A percentile compares a stretch with the other conserved stretches of the same genome.
phyloP scores from a whole-genome alignment of 192 early-diverging fungal genomes.

The Backusella tarrabulga region DNA sequence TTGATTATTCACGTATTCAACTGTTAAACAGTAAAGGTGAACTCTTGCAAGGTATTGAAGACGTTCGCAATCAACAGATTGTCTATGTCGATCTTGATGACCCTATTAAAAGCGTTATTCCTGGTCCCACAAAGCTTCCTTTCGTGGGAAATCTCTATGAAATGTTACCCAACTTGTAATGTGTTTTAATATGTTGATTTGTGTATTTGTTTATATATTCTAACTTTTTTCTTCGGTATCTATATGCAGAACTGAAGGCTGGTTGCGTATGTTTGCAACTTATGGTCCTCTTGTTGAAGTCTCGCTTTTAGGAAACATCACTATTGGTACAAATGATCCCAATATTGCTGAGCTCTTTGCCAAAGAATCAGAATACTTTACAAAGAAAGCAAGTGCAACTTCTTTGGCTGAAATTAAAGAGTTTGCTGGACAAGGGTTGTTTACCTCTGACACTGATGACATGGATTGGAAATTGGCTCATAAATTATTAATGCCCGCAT shows the following conservation, averaged over 20 bases:
- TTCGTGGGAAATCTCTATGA: constrained; percentile 34
- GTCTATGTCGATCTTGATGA: constrained; percentile 21
- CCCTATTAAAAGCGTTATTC: constrained; percentile 23
- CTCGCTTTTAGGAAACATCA: constrained; percentile 9
- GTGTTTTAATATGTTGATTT: not conserved
- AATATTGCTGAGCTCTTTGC: constrained; percentile 37
- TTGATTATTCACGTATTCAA: not conserved
- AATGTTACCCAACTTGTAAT: constrained; percentile 31
- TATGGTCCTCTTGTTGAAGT: constrained; percentile 43
- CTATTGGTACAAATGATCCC: constrained; percentile 41
- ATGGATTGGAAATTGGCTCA: constrained; percentile 56
- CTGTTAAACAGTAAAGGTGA: constrained; percentile 7
- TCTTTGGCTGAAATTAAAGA: constrained; percentile 32
- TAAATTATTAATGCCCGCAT: constrained; percentile 62
- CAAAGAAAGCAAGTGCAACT: constrained; percentile 42
- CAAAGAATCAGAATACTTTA: constrained; percentile 55
- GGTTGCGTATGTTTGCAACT: constrained; percentile 30
- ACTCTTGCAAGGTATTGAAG: constrained; percentile 11
- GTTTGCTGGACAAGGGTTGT: constrained; percentile 49
- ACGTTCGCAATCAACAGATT: constrained; percentile 20
- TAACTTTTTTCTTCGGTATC: not conserved
- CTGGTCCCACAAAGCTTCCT: constrained; percentile 27
- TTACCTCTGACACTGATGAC: constrained; percentile 50
- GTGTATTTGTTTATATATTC: not conserved
- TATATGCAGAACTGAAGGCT: constrained; percentile 14